Conservation (phyloP, 306 rosid genomes). For the Trichosanthes truncata region DNA sequence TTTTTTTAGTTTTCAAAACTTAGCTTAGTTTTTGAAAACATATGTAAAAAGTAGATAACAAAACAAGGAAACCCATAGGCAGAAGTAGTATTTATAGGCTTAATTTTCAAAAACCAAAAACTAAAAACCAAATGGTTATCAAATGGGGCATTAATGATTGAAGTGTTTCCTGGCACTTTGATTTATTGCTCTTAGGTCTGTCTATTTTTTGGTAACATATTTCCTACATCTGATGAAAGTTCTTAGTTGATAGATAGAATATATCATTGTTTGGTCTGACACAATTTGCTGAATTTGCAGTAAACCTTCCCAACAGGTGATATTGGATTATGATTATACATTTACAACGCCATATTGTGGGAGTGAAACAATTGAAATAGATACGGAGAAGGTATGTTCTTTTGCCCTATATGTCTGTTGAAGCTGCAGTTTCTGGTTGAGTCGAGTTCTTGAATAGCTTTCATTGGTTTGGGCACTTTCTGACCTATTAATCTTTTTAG, state of each 20-base stretch:
- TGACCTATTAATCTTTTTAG: neutral
- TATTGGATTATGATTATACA: conserved; percentile 89
- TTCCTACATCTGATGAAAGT: neutral
- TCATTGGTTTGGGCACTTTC: neutral
- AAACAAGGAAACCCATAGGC: too few relatives aligned
- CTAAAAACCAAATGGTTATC: too few relatives aligned
- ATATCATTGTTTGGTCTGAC: conserved; percentile 20
- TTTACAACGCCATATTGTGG: conserved; percentile 90
- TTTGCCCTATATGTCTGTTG: neutral
- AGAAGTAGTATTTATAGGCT: too few relatives aligned
- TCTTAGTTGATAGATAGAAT: neutral
- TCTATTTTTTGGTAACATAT: neutral
- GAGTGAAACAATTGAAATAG: conserved; percentile 49
- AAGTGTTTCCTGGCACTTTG: neutral
- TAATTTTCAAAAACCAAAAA: too few relatives aligned
- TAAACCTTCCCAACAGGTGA: conserved; percentile 79
- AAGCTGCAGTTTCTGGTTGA: neutral
- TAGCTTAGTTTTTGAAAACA: too few relatives aligned
- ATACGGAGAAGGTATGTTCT: conserved; percentile 40
- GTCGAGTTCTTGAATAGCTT: neutral
- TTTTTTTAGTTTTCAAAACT: too few relatives aligned
- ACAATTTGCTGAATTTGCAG: conserved; percentile 42
- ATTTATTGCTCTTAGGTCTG: neutral
- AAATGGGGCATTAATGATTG: neutral
- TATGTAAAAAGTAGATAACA: too few relatives aligned